Conservation (phyloP, 78 protist species). For the Pigoraptor vietnamica region DNA sequence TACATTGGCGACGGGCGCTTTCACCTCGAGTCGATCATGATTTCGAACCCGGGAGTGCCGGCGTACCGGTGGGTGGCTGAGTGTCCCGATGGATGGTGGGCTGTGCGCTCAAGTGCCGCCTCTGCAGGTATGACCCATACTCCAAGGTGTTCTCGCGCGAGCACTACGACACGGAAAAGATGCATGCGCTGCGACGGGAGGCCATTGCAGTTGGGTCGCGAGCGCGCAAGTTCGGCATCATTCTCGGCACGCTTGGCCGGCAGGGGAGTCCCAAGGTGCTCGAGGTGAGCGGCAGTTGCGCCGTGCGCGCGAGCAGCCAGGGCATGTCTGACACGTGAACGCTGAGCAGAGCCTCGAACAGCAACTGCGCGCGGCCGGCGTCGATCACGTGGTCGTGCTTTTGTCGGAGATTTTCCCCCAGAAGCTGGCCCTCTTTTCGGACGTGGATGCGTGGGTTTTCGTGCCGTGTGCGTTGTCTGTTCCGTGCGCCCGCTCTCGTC, state of each 20-base stretch:
- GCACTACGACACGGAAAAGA: slow-evolving; percentile 63
- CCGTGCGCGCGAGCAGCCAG: too few relatives aligned
- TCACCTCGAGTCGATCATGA: slow-evolving; percentile 94
- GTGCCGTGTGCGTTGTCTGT: not conserved
- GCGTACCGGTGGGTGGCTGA: slow-evolving; percentile 83
- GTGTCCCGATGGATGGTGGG: not conserved
- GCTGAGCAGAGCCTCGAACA: not conserved
- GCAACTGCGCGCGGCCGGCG: not conserved
- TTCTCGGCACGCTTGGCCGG: slow-evolving; percentile 92
- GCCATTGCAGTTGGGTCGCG: slow-evolving; percentile 40
- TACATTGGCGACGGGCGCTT: slow-evolving; percentile 97
- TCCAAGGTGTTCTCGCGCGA: slow-evolving; percentile 64
- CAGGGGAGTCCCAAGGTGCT: slow-evolving; percentile 86
- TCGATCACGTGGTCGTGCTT: not conserved
- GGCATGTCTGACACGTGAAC: too few relatives aligned
- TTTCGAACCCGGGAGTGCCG: slow-evolving; percentile 84
- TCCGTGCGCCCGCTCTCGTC: not conserved
- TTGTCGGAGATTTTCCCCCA: slow-evolving; percentile 77
- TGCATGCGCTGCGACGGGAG: slow-evolving; percentile 38
- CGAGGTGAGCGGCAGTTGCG: too few relatives aligned
- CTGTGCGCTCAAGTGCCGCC: not conserved
- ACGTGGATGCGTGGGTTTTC: slow-evolving; percentile 61
- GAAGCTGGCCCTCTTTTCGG: slow-evolving; percentile 69
- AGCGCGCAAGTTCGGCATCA: slow-evolving; percentile 44
- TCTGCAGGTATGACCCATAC: slow-evolving; percentile 66